A percentile compares a stretch with the other conserved stretches of the same genome.
phyloP scores from a whole-genome alignment of 306 rosid species.

The Crotalaria pallida region DNA sequence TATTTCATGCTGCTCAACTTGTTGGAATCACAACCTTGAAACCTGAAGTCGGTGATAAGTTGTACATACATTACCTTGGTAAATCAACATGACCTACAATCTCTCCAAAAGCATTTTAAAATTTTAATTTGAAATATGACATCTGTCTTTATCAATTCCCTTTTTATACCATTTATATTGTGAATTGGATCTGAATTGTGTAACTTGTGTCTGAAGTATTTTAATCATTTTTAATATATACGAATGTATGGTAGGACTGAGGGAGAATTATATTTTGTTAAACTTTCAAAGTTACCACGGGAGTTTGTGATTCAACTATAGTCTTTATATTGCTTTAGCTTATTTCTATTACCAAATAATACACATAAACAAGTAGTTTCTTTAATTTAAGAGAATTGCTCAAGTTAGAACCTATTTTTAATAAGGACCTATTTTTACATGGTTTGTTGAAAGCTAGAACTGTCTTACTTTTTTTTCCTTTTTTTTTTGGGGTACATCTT shows the following conservation, averaged over 20 bases:
- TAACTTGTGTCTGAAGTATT: background rate
- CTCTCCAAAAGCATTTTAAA: background rate
- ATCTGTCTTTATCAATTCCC: background rate
- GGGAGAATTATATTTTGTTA: background rate
- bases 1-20: constrained; percentile 60
- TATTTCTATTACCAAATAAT: background rate
- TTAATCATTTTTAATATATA: background rate
- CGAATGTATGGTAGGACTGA: background rate
- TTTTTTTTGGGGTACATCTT: no score
- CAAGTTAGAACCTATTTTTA: background rate
- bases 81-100: constrained; percentile 19
- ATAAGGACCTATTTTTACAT: background rate
- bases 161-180: background rate
- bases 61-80: constrained; percentile 87
- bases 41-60: constrained; percentile 39
- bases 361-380: background rate
- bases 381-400: background rate
- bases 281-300: no score
- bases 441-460: background rate
- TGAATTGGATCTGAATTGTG: background rate
- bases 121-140: background rate
- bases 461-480: background rate
- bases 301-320: background rate
- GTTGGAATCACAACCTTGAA: constrained; percentile 42
- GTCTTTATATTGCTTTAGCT: background rate